Evolutionary conservation across 768 basidiomycete genomes (phyloP), one percentile per base, ranked within the genome.

Genomic region (Astraeus odoratus): DNA sequence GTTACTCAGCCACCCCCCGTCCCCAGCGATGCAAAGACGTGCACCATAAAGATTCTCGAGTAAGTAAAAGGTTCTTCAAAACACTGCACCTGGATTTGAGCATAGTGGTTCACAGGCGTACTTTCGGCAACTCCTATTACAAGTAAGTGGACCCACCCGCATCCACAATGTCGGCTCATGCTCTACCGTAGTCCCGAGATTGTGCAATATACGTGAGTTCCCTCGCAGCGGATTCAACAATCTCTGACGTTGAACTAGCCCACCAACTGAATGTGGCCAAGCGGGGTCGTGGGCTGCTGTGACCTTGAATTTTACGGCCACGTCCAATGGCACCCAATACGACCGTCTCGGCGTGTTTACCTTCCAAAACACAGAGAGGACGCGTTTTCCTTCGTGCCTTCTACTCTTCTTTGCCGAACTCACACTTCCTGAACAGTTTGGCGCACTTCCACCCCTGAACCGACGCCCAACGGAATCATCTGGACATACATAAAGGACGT

Each of bases 401-500:
- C 15, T 7, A 34, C 37, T 24, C 8, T 8, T 15, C 19, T 23
- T 26, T 4, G 19, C 34, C 42, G 13, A 42, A 44, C 30, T 40
- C 24, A 23, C 3, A 5, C 38, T 22, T 7, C 23, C 23, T 33
- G 35, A 20, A 16, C 38, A 85, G 83, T 87, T 41, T 86, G 86
- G 86, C 72, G 86, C 29, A 86, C 83, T 16, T 86, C 84, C 0
- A 89, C 86, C 15, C 80, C 86, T 0, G 86, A 89, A 60, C 86
- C 86, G 0, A 81, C 78, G 1, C 53, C 51, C 12, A 70, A 76
- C 39, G 86, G 86, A 9, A 86, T 88, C 48, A 80, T 86, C 39
- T 88, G 85, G 86, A 86, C 84, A 1, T 81, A 74, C 44, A 60
- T 78, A 52, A 88, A 88, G 57, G 86, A 89, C 52, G 83, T 83